Base-by-base conservation (phyloP, 768 basidiomycete genomes). In the Rhizopogon vinicolor region DNA sequence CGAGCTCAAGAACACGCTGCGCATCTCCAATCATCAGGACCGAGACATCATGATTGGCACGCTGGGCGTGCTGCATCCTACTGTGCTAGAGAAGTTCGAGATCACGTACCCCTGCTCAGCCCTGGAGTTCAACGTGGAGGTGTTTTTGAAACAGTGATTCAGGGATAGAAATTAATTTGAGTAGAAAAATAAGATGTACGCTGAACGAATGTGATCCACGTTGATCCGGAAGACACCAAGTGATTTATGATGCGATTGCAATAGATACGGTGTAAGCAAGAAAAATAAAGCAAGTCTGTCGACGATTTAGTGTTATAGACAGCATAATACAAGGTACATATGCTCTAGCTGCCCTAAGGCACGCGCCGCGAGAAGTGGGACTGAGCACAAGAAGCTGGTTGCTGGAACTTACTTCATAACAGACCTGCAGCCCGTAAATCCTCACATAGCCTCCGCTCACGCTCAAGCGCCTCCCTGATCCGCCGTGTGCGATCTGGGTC, bases 11-110 rank as follows among this genome's bases (percentile, higher is more conserved):
- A 65, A 78, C 7, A 74, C 72, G 31, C 65, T 82, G 22, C 62
- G 69, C 58, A 60, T 72, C 52, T 40, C 49, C 13, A 29, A 51
- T 44, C 48, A 18, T 41, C 56, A 13, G 52, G 64, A 70, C 4
- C 63, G 72, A 52, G 97, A 98, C 70, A 66, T 85, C 33, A 77
- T 80, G 58, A 89, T 99, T 60, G 97, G 97, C 42, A 82, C 78
- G n/a, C 75, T 99, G 56, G 97, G 97, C 29, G 91, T 98, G 62
- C 75, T 99, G 51, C 96, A 99, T 70, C 97, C 97, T 8, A 81
- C 75, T 6, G 97, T 98, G 4, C 75, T 99, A 54, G 84, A 85
- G 63, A 93, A 92, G 66, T 99, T 96, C 71, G 95, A 98, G 71
- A 88, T 98, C 58, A 82, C 81, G 41, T 95, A 91, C 74, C 96